Evolutionary conservation across 108 stramenopile species (phyloP), one percentile per base, ranked within the genome.

Genomic region (Mayamaea pseudoterrestris): DNA sequence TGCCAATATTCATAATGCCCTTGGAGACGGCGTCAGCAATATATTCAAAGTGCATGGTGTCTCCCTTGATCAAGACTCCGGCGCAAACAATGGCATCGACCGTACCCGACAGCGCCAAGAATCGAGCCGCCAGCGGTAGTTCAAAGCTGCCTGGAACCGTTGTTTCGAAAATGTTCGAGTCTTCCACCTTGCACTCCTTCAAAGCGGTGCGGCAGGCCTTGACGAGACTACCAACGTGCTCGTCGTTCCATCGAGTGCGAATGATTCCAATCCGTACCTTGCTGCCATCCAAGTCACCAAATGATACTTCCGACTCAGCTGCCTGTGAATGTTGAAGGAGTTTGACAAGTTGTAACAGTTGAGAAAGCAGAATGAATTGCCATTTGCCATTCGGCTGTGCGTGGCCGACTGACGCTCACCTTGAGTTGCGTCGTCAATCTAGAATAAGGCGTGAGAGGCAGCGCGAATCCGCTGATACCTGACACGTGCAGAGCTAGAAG

Each of bases 41-140:
- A 70, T 97, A 96, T 76, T 99, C 98, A 59, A 97, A 99, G 60
- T 99, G 98, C 70, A 88, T 74, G 20, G 98, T 99, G 18, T 96
- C 95, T 3, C 98, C 98, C 69, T 99, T 99, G 74, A 99, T 93
- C 30, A 99, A 68, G 12, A 94, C 94, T 6, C 98, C 98, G 35
- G 89, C 47, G 52, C 79, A 82, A 27, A 99, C 76, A 46, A 99
- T 84, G 40, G 93, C 95, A 63, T 97, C 98, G 37, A 95, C 90
- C 13, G 90, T 90, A n/a, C 88, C 87, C 6, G 80, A 85, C 61
- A 93, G 53, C 5, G 96, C 92, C 43, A 97, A 69, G 40, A 93
- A 92, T 46, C 75, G 55, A 13, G 98, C 95, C 4, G 94, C 93
- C 44, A 90, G 65, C 24, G 98, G 95, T 14, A 98, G 71, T 73